Percentiles rank a stretch among this genome's conserved stretches.
These are phyloP conservation scores for Hypomontagnella submonticulosa DNA, from an alignment of 495 filamentous ascomycete genomes.

Conservation along the genomic window DNA sequence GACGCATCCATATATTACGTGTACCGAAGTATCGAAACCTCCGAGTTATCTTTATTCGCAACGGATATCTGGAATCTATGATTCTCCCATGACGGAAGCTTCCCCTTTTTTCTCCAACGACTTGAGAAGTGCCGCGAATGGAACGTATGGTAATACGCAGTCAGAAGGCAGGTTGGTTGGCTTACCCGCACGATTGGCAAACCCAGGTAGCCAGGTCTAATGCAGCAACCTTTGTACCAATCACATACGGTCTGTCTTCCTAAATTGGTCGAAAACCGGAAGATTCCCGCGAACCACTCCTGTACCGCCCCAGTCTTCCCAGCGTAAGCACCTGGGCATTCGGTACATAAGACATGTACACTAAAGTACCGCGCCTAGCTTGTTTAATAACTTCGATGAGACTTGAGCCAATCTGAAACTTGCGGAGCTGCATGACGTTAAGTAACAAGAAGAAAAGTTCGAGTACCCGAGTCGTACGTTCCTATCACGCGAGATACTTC, in stretches of 20 bases:
- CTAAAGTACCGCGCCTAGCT: conserved; percentile 11
- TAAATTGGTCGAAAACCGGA: conserved; percentile 41
- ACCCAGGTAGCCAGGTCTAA: conserved; percentile 15
- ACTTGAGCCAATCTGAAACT: conserved; percentile 40
- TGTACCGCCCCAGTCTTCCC: conserved; percentile 15
- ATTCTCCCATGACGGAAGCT: conserved; percentile 1
- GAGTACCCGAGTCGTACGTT: conserved; percentile 41
- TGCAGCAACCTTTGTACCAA: conserved; percentile 17
- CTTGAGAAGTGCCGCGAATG: conserved; percentile 29
- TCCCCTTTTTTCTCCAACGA: neutral
- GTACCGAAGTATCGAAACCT: no score
- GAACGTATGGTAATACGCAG: conserved; percentile 19
- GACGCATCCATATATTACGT: neutral
- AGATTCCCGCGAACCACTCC: conserved; percentile 43
- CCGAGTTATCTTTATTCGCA: no score
- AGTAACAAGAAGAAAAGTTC: conserved; percentile 32
- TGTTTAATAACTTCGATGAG: neutral
- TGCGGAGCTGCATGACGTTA: conserved; percentile 43
- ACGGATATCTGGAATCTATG: neutral
- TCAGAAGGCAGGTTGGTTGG: conserved; percentile 33
- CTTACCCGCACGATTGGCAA: conserved; percentile 32
- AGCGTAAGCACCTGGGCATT: conserved; percentile 1
- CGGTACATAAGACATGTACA: conserved; percentile 13
- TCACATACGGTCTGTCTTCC: conserved; percentile 25
- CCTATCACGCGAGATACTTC: conserved; percentile 49